These are phyloP conservation scores for Epichloe aotearoae DNA, from an alignment of 2,329 filamentous ascomycete genomes.

Conservation along the genomic window DNA sequence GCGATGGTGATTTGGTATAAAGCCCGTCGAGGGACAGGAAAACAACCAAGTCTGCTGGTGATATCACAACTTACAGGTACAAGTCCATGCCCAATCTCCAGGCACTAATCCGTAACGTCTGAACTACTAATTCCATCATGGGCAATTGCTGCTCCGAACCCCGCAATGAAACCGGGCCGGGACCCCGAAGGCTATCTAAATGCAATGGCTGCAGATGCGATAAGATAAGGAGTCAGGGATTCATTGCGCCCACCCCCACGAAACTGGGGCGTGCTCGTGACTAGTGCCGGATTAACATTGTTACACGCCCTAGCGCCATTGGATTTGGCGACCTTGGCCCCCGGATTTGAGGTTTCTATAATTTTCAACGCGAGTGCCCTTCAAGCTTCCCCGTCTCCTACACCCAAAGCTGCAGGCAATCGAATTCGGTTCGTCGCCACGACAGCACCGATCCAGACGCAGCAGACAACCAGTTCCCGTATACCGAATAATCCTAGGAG, in stretches of 20 bases:
- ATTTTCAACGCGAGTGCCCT: constrained; percentile 25
- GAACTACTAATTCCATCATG: no score
- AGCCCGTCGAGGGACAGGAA: no score
- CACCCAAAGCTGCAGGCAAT: constrained; percentile 7
- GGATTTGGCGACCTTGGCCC: constrained; percentile 26
- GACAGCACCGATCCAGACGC: background rate
- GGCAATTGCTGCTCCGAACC: no score
- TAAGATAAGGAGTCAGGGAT: constrained; percentile 7
- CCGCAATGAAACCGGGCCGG: no score
- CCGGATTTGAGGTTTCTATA: constrained; percentile 25
- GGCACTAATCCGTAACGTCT: no score
- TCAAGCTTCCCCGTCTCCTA: background rate
- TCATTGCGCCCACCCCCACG: constrained; percentile 4
- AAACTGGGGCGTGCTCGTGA: background rate
- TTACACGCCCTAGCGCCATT: constrained; percentile 25
- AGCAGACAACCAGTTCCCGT: constrained; percentile 1
- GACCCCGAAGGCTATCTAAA: no score
- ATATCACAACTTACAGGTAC: no score
- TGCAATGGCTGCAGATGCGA: constrained; percentile 1
- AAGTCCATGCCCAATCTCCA: no score
- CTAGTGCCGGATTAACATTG: constrained; percentile 22
- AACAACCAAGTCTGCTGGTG: no score
- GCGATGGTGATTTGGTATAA: no score
- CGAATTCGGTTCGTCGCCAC: constrained; percentile 2
- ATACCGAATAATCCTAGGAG: background rate